Evolutionary conservation across 2,329 filamentous ascomycete genomes (phyloP).

Genomic region (Aureobasidium sp.): DNA sequence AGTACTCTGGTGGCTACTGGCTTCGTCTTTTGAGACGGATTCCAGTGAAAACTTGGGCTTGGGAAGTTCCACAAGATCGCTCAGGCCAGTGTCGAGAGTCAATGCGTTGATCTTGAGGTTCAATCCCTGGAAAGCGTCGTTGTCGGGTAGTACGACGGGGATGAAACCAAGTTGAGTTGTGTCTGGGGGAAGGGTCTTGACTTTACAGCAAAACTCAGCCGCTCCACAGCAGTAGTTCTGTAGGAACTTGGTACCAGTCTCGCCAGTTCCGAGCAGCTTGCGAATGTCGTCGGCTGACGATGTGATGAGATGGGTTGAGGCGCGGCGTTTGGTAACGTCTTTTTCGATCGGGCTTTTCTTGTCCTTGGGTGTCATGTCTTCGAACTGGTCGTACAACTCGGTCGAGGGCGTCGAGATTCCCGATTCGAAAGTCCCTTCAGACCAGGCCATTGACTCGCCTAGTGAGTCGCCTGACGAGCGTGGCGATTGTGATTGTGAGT

Average conservation of each 20-base stretch:
- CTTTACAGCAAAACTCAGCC: constrained; percentile 48
- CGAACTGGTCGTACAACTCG: constrained; percentile 35
- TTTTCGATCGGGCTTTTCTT: neutral
- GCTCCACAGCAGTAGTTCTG: constrained; percentile 57
- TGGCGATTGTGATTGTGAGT: constrained; percentile 23
- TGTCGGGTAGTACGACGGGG: constrained; percentile 58
- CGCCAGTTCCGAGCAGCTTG: constrained; percentile 47
- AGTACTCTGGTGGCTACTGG: constrained; percentile 30
- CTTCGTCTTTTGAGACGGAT: constrained; percentile 35
- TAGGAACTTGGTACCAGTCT: constrained; percentile 49
- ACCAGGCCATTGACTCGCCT: constrained; percentile 24
- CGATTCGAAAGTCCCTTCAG: constrained; percentile 33
- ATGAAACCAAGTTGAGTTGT: constrained; percentile 34
- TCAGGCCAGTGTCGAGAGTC: constrained; percentile 59
- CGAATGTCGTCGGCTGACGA: constrained; percentile 48
- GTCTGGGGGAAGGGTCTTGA: constrained; percentile 44
- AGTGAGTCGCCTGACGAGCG: constrained; percentile 34
- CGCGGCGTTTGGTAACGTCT: constrained; percentile 39
- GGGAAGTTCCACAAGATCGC: constrained; percentile 62
- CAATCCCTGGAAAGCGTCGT: constrained; percentile 73
- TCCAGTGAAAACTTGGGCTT: constrained; percentile 57
- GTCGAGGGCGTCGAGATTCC: constrained; percentile 35
- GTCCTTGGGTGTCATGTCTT: constrained; percentile 28
- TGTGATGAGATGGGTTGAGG: constrained; percentile 58
- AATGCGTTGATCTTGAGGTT: constrained; percentile 67